These are phyloP conservation scores for Saccharomycopsis sp. DNA, from an alignment of 805 yeast species.

Conservation along the genomic window DNA sequence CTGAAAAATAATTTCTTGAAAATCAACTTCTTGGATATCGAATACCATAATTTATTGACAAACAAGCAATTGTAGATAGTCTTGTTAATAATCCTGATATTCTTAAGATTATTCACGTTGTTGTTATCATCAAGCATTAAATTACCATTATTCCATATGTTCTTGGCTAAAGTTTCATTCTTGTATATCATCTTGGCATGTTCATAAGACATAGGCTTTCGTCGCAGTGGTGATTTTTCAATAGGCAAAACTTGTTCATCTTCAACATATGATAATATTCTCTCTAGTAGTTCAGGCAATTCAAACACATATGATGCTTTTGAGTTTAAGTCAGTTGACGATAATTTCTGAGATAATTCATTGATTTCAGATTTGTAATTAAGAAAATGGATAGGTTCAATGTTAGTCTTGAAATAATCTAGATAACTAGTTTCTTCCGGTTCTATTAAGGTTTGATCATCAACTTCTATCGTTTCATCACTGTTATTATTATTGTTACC, in stretches of 20 bases:
- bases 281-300: slow-evolving; percentile 14
- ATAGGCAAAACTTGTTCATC: slow-evolving; percentile 48
- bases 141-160: slow-evolving; percentile 35
- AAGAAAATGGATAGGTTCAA: slow-evolving; percentile 15
- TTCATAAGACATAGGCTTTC: slow-evolving; percentile 60
- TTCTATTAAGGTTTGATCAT: not conserved
- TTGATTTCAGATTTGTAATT: not conserved
- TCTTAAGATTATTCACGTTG: slow-evolving; percentile 8
- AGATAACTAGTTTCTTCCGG: slow-evolving; percentile 5
- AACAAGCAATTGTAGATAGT: slow-evolving; percentile 54
- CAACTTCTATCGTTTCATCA: not conserved
- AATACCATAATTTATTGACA: slow-evolving; percentile 64
- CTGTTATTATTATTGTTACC: not conserved
- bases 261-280: slow-evolving; percentile 42
- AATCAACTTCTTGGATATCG: slow-evolving; percentile 47
- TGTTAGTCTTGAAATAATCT: slow-evolving; percentile 14
- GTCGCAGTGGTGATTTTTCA: slow-evolving; percentile 51
- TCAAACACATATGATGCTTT: not conserved
- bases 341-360: slow-evolving; percentile 4
- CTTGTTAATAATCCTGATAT: slow-evolving; percentile 13
- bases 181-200: slow-evolving; percentile 67
- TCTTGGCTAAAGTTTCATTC: slow-evolving; percentile 39
- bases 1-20: slow-evolving; percentile 50
- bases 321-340: not conserved
- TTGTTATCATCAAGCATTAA: too few species aligned